A percentile compares a stretch with the other conserved stretches of the same genome.
Conservation (phyloP, 2,329 filamentous ascomycete genomes). For the Hyphodiscus sp. region DNA sequence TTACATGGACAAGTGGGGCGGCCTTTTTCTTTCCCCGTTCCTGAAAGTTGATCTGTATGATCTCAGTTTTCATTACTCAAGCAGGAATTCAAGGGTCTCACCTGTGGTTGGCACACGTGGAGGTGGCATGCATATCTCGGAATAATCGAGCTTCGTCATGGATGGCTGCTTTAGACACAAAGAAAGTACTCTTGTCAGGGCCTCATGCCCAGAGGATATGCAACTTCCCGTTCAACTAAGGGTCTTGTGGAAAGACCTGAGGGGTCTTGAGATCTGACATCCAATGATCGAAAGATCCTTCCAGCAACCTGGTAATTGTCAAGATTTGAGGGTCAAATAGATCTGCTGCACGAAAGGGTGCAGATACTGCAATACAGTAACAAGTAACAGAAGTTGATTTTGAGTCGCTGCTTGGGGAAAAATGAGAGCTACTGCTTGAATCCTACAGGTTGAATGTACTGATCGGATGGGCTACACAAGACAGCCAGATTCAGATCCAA, state of each 20-base stretch:
- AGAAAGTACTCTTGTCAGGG: conserved; percentile 9
- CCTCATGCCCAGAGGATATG: background rate
- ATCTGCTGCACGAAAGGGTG: background rate
- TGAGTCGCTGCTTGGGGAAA: background rate
- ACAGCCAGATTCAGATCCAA: background rate
- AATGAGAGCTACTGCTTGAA: background rate
- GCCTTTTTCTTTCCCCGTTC: conserved; percentile 7
- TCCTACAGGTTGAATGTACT: background rate
- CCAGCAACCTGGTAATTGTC: background rate
- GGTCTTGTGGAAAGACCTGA: background rate
- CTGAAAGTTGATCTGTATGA: conserved; percentile 2
- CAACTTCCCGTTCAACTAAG: background rate
- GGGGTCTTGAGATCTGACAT: background rate
- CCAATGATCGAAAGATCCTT: background rate
- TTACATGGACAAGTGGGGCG: background rate
- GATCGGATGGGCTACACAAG: background rate
- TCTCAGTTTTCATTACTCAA: conserved; percentile 3
- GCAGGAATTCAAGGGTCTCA: background rate
- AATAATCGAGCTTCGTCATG: conserved; percentile 13
- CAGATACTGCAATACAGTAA: background rate
- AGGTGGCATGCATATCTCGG: conserved; percentile 6
- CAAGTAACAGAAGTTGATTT: background rate
- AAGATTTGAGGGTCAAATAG: background rate
- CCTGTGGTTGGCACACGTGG: conserved; percentile 14
- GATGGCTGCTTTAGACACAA: conserved; percentile 13